Conservation (phyloP, 148 eudicot species). For the Fagopyrum homotropicum region DNA sequence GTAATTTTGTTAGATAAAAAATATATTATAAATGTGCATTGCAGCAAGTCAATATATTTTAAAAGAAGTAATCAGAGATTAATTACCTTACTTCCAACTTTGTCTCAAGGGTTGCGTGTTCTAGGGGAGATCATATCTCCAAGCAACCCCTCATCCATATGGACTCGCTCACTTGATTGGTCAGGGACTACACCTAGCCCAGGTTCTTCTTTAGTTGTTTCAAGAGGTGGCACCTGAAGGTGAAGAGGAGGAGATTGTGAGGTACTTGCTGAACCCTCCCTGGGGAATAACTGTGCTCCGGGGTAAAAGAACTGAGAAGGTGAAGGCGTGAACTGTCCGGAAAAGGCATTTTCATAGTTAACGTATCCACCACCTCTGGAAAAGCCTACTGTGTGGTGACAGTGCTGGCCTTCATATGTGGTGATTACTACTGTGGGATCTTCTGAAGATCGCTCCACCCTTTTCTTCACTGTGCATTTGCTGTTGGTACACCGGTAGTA, state of each 20-base stretch:
- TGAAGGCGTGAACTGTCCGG: neutral
- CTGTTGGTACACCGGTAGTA: conserved; percentile 89
- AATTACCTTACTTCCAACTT: neutral
- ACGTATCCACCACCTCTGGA: conserved; percentile 49
- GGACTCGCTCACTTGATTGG: neutral
- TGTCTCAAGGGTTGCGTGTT: conserved; percentile 40
- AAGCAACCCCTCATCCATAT: conserved; percentile 56
- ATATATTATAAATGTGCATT: too few species aligned
- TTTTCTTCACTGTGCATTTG: conserved; percentile 89
- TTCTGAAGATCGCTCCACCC: conserved; percentile 81
- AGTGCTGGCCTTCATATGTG: conserved; percentile 94
- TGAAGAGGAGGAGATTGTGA: conserved; percentile 19
- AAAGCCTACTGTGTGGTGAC: conserved; percentile 77
- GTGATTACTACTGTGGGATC: conserved; percentile 82
- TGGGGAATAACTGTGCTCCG: conserved; percentile 26
- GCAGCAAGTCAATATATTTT: too few species aligned
- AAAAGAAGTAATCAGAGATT: neutral
- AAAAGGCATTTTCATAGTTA: conserved; percentile 34
- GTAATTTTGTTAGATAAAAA: too few species aligned
- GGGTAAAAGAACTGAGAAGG: conserved; percentile 29
- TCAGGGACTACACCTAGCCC: conserved; percentile 13
- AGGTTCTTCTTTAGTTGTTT: conserved; percentile 13
- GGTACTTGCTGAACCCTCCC: conserved; percentile 14
- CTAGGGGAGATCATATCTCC: conserved; percentile 80
- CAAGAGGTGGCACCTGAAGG: neutral